phyloP scores from a whole-genome alignment of 257 asterid genomes.

The Solanum appendiculatum region DNA sequence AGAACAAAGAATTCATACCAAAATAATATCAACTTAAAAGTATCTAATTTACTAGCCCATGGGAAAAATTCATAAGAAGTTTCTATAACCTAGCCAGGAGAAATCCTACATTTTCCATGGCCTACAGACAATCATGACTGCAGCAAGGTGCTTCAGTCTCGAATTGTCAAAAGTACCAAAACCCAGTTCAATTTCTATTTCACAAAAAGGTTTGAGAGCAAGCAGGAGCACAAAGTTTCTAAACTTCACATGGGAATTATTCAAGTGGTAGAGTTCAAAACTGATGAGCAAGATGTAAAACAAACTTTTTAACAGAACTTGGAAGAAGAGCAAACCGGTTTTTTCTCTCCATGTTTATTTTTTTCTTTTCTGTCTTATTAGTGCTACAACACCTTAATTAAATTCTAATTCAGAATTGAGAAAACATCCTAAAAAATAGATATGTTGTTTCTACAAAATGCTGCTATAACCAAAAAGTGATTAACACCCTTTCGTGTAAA shows the following conservation, averaged over 20 bases:
- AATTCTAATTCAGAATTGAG: not conserved
- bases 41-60: not conserved
- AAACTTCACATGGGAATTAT: not conserved
- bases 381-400: not conserved
- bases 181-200: not conserved
- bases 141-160: not conserved
- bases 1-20: not conserved
- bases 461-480: not conserved
- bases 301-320: not conserved
- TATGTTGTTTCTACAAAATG: not conserved
- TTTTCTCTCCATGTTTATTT: not conserved
- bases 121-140: not conserved
- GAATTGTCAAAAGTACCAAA: not conserved
- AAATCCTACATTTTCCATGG: not conserved
- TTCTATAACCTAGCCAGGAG: not conserved
- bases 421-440: not conserved
- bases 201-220: not conserved
- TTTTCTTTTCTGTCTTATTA: not conserved
- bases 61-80: not conserved
- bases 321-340: not conserved
- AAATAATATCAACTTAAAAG: not conserved
- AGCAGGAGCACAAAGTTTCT: not conserved
- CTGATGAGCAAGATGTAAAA: not conserved
- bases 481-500: not conserved
- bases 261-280: not conserved